phyloP scores from a whole-genome alignment of 2,329 filamentous ascomycete genomes.

The Pyricularia sp. region DNA sequence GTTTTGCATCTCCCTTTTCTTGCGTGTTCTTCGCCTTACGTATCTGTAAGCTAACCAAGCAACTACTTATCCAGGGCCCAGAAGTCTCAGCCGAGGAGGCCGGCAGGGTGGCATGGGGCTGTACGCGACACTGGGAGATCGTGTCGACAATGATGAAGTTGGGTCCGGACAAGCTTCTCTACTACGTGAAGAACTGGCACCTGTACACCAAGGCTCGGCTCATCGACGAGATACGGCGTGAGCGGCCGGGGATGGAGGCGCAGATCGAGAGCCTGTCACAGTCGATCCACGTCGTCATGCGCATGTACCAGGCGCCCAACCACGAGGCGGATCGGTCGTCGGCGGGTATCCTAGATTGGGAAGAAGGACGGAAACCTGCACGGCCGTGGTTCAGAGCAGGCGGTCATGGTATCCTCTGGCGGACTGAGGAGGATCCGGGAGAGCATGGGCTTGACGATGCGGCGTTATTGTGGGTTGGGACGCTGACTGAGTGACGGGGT shows the following conservation, averaged over 20 bases:
- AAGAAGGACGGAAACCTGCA: conserved; percentile 5
- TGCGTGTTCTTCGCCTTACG: no score
- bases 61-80: conserved; percentile 11
- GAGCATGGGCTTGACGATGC: not conserved
- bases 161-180: conserved; percentile 36
- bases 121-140: conserved; percentile 14
- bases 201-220: conserved; percentile 35
- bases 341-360: conserved; percentile 30
- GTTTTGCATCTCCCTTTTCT: conserved; percentile 8
- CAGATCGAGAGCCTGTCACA: conserved; percentile 32
- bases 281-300: conserved; percentile 8
- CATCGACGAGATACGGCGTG: conserved; percentile 28
- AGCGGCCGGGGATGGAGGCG: conserved; percentile 31
- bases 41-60: not conserved
- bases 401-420: not conserved
- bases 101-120: conserved; percentile 19
- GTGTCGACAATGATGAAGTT: conserved; percentile 36
- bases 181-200: conserved; percentile 36
- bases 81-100: conserved; percentile 14
- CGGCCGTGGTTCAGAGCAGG: not conserved
- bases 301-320: conserved; percentile 7
- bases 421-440: not conserved
- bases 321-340: not conserved
- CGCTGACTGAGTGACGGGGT: not conserved
- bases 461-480: not conserved